A percentile compares a stretch with the other conserved stretches of the same genome.
These are phyloP conservation scores for Candida mattraensis DNA, from an alignment of 805 yeast genomes.

Conservation along the genomic window DNA sequence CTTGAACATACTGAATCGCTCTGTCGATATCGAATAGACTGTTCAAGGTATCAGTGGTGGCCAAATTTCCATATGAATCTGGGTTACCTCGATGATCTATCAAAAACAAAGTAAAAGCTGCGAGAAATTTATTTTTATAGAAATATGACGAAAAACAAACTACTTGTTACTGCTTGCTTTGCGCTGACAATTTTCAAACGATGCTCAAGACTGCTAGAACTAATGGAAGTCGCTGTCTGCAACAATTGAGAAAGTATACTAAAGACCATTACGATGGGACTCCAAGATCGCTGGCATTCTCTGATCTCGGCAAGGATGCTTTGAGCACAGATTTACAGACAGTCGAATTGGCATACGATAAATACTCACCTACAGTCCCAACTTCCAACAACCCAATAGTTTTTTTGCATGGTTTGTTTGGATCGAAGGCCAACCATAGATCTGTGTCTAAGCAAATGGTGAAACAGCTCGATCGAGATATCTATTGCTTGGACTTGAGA, in stretches of 20 bases:
- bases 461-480: constrained; percentile 49
- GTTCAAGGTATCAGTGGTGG: too few relatives aligned
- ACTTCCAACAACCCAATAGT: constrained; percentile 54
- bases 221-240: too few relatives aligned
- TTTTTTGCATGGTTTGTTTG: constrained; percentile 87
- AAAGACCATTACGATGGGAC: constrained; percentile 29
- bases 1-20: neutral
- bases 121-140: too few relatives aligned
- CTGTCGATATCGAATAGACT: too few relatives aligned
- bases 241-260: too few relatives aligned
- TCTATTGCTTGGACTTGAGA: constrained; percentile 73
- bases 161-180: too few relatives aligned
- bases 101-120: too few relatives aligned
- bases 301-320: constrained; percentile 19
- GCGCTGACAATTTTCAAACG: too few relatives aligned
- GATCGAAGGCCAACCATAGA: constrained; percentile 77
- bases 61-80: too few relatives aligned
- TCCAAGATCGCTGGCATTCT: constrained; percentile 20
- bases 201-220: too few relatives aligned
- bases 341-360: constrained; percentile 56
- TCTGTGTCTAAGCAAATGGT: constrained; percentile 67
- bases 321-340: constrained; percentile 43
- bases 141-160: too few relatives aligned
- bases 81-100: too few relatives aligned
- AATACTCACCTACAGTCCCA: constrained; percentile 26